Evolutionary conservation across 345 rosid species (phyloP).

Genomic region (Brassica juncea): DNA sequence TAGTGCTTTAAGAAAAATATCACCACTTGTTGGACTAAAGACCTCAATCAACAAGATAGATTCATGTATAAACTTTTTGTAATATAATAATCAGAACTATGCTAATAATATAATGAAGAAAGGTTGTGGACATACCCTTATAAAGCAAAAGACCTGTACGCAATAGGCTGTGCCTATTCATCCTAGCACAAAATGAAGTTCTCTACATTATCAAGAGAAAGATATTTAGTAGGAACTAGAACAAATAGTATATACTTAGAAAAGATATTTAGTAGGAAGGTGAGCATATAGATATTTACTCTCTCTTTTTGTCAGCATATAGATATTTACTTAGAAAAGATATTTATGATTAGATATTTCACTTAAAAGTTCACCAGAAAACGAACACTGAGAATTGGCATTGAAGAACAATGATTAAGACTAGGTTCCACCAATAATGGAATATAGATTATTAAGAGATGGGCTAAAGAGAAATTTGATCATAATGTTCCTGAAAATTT

Average conservation of each 20-base stretch:
- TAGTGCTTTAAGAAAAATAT: constrained; percentile 33
- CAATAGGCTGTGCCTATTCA: constrained; percentile 41
- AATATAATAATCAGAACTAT: constrained; percentile 2
- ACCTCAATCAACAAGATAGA: constrained; percentile 26
- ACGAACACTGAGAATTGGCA: constrained; percentile 24
- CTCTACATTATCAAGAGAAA: constrained; percentile 23
- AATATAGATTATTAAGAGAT: background rate
- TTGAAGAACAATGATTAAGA: constrained; percentile 26
- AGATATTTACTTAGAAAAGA: background rate
- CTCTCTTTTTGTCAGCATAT: background rate
- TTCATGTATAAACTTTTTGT: constrained; percentile 24
- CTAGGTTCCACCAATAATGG: constrained; percentile 28
- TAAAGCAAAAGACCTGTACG: constrained; percentile 26
- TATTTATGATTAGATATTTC: constrained; percentile 19
- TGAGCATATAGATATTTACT: background rate
- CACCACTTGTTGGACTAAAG: constrained; percentile 34
- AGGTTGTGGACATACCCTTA: constrained; percentile 25
- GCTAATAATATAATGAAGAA: constrained; percentile 12
- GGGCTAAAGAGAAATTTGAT: background rate
- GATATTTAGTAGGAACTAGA: constrained; percentile 6
- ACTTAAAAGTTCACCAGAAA: constrained; percentile 10
- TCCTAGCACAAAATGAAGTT: constrained; percentile 28
- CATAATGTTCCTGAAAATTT: background rate
- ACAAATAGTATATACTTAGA: constrained; percentile 10
- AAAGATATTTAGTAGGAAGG: constrained; percentile 12